Evolutionary conservation across 192 early-diverging fungal genomes (phyloP).

Genomic region (Backusella tarrabulga): DNA sequence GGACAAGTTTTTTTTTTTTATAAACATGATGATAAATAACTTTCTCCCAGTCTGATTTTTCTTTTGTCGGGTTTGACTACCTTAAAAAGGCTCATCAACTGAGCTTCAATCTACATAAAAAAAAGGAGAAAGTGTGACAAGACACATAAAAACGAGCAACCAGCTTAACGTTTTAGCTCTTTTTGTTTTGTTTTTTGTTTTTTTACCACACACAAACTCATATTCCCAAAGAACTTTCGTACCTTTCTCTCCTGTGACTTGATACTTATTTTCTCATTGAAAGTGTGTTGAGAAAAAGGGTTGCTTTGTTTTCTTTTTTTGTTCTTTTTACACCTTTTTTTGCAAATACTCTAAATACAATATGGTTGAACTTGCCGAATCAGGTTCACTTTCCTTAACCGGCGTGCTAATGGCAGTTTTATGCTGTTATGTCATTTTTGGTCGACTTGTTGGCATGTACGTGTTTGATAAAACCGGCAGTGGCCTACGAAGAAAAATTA

Average conservation of each 20-base stretch:
- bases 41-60: no score
- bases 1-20: no score
- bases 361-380: neutral
- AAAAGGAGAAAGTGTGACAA: conserved; percentile 3
- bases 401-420: conserved; percentile 13
- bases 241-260: neutral
- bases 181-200: neutral
- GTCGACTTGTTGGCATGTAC: conserved; percentile 20
- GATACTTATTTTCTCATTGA: neutral
- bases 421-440: conserved; percentile 19
- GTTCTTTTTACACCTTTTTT: neutral
- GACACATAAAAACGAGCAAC: neutral
- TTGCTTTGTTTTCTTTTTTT: neutral
- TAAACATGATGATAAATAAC: no score
- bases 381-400: conserved; percentile 5
- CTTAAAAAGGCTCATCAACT: neutral
- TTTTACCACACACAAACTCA: conserved; percentile 2
- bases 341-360: neutral
- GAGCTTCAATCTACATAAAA: neutral
- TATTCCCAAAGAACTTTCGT: neutral
- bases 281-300: neutral
- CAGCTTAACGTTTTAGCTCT: neutral
- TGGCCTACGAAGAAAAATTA: conserved; percentile 13
- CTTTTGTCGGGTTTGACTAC: neutral
- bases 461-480: neutral